Percentiles rank a stretch among this genome's conserved stretches.
phyloP scores from a whole-genome alignment of 2,329 filamentous ascomycete species.

The Zymoseptoria brevis region DNA sequence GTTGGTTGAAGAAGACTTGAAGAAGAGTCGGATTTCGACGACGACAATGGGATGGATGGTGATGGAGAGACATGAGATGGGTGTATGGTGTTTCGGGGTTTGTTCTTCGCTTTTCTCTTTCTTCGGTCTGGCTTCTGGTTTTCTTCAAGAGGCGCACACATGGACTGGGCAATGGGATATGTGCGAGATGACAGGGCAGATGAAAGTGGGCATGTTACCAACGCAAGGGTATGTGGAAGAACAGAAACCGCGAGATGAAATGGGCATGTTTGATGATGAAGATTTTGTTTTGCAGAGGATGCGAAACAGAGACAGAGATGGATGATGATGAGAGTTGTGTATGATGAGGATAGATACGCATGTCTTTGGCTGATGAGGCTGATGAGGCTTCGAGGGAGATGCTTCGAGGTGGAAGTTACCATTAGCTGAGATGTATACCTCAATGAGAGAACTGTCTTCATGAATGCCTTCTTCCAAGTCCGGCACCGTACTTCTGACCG shows the following conservation, averaged over 20 bases:
- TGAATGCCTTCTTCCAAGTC: too few relatives aligned
- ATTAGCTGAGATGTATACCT: background rate
- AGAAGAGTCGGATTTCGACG: background rate
- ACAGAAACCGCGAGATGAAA: background rate
- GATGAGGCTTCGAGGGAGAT: background rate
- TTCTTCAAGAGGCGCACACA: background rate
- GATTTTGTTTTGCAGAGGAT: too few relatives aligned
- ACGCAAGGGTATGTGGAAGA: background rate
- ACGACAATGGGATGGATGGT: too few relatives aligned
- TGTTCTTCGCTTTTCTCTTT: background rate
- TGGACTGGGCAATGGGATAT: background rate
- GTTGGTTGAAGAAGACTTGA: conserved; percentile 15
- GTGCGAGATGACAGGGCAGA: background rate
- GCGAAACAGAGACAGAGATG: too few relatives aligned
- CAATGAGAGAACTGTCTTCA: too few relatives aligned
- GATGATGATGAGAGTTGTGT: background rate
- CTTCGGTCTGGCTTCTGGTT: background rate
- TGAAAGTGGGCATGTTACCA: background rate
- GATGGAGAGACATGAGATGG: background rate
- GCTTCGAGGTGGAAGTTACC: too few relatives aligned
- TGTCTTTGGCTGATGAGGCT: background rate
- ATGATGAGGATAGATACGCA: background rate
- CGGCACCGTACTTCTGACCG: too few relatives aligned
- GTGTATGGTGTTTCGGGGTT: background rate
- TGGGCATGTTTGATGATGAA: background rate